Percentiles rank a stretch among this genome's conserved stretches.
phyloP scores from a whole-genome alignment of 2,329 filamentous ascomycete genomes.

The Cladosporium sp. region DNA sequence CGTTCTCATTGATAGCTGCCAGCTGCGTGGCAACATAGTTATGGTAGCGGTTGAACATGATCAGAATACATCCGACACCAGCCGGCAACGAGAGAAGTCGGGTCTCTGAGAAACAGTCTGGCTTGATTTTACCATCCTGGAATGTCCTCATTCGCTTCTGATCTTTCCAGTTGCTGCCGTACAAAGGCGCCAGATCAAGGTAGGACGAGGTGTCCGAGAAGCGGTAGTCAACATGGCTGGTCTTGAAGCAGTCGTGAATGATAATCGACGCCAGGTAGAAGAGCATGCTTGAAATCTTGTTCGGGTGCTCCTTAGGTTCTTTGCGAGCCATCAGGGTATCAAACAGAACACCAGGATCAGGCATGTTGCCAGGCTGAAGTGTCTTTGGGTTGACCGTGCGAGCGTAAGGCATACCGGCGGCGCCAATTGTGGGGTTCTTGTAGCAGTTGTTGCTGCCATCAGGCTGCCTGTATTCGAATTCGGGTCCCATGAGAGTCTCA shows the following conservation, averaged over 20 bases:
- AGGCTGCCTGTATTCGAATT: slow-evolving; percentile 50
- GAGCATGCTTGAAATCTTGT: slow-evolving; percentile 71
- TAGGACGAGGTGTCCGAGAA: slow-evolving; percentile 72
- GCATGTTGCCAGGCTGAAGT: slow-evolving; percentile 59
- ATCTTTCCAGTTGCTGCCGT: slow-evolving; percentile 68
- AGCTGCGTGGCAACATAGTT: slow-evolving; percentile 81
- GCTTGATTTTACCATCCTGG: slow-evolving; percentile 68
- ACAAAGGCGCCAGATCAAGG: slow-evolving; percentile 70
- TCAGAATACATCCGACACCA: slow-evolving; percentile 66
- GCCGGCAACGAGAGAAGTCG: slow-evolving; percentile 66
- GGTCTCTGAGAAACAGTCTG: slow-evolving; percentile 68
- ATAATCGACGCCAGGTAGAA: slow-evolving; percentile 73
- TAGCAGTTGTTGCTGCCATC: slow-evolving; percentile 59
- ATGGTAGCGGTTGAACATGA: slow-evolving; percentile 75
- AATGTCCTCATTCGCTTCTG: slow-evolving; percentile 66
- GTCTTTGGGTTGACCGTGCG: slow-evolving; percentile 62
- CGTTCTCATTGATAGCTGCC: slow-evolving; percentile 80
- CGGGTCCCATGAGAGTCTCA: slow-evolving; percentile 43
- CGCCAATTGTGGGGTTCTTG: slow-evolving; percentile 63
- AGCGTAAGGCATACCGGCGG: slow-evolving; percentile 67
- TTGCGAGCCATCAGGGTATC: slow-evolving; percentile 66
- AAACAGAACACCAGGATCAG: slow-evolving; percentile 67
- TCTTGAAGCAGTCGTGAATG: slow-evolving; percentile 64
- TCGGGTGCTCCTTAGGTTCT: slow-evolving; percentile 64
- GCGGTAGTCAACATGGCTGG: slow-evolving; percentile 62